phyloP scores from a whole-genome alignment of 2,329 filamentous ascomycete species.

The Fusarium anguioides region DNA sequence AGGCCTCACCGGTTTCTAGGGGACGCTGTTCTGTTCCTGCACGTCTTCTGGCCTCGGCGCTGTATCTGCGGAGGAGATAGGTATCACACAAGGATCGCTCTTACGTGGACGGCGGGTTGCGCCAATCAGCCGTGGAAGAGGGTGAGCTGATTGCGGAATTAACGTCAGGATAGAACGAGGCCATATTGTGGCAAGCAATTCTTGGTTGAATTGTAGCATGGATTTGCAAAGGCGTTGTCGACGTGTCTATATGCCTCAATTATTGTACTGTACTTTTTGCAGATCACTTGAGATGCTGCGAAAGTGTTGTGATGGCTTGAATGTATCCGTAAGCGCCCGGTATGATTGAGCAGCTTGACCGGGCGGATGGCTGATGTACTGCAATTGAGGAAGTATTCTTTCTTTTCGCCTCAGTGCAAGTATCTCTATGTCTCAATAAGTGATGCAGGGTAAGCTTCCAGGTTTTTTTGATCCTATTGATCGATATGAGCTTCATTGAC shows the following conservation, averaged over 20 bases:
- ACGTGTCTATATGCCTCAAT: conserved; percentile 22
- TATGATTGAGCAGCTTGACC: not conserved
- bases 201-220: not conserved
- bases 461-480: not conserved
- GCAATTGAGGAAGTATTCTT: not conserved
- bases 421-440: not conserved
- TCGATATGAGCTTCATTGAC: not conserved
- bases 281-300: not conserved
- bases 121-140: conserved; percentile 10
- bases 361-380: not conserved
- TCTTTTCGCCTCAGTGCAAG: too few relatives aligned
- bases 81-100: conserved; percentile 17
- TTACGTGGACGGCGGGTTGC: conserved; percentile 16
- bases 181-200: conserved; percentile 8
- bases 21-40: not conserved
- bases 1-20: conserved; percentile 33
- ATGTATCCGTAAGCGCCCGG: not conserved
- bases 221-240: not conserved
- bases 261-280: conserved; percentile 7
- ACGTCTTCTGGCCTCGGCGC: conserved; percentile 20
- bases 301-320: not conserved
- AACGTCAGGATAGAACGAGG: conserved; percentile 5
- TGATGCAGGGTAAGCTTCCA: not conserved
- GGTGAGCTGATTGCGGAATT: conserved; percentile 14
- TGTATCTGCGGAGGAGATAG: not conserved